phyloP scores from a whole-genome alignment of 176 grass and related monocot genomes.

The Ampelocalamus luodianensis region DNA sequence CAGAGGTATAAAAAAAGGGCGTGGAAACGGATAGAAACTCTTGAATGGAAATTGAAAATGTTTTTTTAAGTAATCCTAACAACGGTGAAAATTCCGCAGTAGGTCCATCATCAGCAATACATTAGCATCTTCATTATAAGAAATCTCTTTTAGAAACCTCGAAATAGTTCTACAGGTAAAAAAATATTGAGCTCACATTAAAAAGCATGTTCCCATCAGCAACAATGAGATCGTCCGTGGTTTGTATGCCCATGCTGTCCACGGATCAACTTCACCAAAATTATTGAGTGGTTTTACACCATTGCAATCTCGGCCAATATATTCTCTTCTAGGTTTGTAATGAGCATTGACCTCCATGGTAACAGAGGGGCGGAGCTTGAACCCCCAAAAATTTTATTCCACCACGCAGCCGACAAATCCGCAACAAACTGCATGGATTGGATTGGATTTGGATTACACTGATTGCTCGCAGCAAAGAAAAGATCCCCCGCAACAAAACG shows the following conservation, averaged over 20 bases:
- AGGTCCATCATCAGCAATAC: slow-evolving; percentile 7
- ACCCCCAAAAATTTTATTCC: too few species aligned
- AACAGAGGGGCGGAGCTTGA: background rate
- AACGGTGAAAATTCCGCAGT: background rate
- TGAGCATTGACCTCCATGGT: slow-evolving; percentile 65
- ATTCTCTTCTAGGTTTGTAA: slow-evolving; percentile 53
- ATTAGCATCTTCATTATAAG: background rate
- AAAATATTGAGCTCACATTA: slow-evolving; percentile 68
- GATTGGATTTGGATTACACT: too few species aligned
- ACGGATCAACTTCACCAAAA: slow-evolving; percentile 87
- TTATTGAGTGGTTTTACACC: slow-evolving; percentile 51
- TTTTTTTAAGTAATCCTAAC: background rate
- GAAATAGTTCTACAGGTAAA: background rate
- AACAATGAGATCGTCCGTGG: slow-evolving; percentile 87
- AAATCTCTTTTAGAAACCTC: background rate
- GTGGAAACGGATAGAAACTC: too few species aligned
- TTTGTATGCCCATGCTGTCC: slow-evolving; percentile 96
- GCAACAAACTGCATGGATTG: too few species aligned
- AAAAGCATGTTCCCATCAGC: slow-evolving; percentile 77
- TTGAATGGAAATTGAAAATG: too few species aligned
- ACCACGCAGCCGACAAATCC: too few species aligned
- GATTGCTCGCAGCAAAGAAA: too few species aligned
- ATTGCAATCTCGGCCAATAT: slow-evolving; percentile 48
- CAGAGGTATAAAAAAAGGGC: too few species aligned
- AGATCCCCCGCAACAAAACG: too few species aligned